These are phyloP conservation scores for Clonostachys sp. DNA, from an alignment of 2,329 filamentous ascomycete genomes.

Conservation along the genomic window DNA sequence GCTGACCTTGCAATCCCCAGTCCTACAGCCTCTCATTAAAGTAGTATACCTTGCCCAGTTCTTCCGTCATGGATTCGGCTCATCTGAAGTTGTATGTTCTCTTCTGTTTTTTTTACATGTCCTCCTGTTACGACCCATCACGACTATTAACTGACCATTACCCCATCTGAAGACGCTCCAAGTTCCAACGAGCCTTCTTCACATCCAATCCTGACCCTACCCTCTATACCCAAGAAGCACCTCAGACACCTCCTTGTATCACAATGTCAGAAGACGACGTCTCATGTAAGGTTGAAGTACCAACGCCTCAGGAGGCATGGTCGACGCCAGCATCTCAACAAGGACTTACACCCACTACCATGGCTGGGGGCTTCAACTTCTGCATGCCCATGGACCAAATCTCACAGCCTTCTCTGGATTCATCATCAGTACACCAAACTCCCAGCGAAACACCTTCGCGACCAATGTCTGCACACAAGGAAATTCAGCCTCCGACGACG, in stretches of 20 bases:
- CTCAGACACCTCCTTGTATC: conserved; percentile 2
- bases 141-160: background rate
- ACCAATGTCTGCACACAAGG: conserved; percentile 3
- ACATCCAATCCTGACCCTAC: background rate
- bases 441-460: conserved; percentile 1
- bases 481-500: conserved; percentile 1
- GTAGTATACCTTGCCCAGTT: no score
- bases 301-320: background rate
- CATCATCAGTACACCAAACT: background rate
- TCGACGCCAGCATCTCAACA: conserved; percentile 1
- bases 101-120: background rate
- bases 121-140: background rate
- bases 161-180: conserved; percentile 1
- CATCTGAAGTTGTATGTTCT: conserved; percentile 3
- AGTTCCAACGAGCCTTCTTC: conserved; percentile 2
- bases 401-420: background rate
- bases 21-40: background rate
- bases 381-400: background rate
- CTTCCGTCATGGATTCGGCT: background rate
- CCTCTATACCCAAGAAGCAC: conserved; percentile 1
- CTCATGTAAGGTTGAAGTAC: background rate
- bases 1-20: background rate
- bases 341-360: background rate
- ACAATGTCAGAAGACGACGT: conserved; percentile 2
- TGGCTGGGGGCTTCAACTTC: background rate